A percentile compares a stretch with the other conserved stretches of the same genome.
These are phyloP conservation scores for Botrytis galanthina DNA, from an alignment of 2,329 filamentous ascomycete genomes.

Conservation along the genomic window DNA sequence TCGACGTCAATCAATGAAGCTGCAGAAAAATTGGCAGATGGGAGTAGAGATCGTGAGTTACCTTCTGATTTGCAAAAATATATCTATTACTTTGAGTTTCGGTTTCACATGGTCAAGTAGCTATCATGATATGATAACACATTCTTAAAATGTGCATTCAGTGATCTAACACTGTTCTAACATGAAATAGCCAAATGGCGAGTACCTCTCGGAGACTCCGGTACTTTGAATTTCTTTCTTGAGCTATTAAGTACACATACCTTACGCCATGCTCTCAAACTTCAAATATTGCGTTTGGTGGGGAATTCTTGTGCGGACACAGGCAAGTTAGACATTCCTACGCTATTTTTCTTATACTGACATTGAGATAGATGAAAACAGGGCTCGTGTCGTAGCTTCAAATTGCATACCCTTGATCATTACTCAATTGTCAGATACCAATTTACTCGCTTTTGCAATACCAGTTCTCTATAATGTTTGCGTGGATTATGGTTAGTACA, in stretches of 20 bases:
- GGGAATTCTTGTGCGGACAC: constrained; percentile 64
- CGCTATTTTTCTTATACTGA: constrained; percentile 17
- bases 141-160: not conserved
- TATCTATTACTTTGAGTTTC: not conserved
- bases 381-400: constrained; percentile 52
- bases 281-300: constrained; percentile 56
- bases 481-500: constrained; percentile 57
- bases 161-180: not conserved
- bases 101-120: constrained; percentile 14
- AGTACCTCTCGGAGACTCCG: constrained; percentile 55
- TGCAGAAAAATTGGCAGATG: constrained; percentile 54
- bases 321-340: constrained; percentile 39
- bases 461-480: constrained; percentile 62
- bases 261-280: constrained; percentile 40
- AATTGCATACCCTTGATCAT: constrained; percentile 50
- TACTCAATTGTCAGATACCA: constrained; percentile 46
- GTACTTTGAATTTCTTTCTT: constrained; percentile 56
- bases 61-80: constrained; percentile 4
- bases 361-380: constrained; percentile 52
- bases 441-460: constrained; percentile 52
- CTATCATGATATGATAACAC: not conserved
- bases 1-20: constrained; percentile 46
- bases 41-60: constrained; percentile 53
- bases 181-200: constrained; percentile 52
- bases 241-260: constrained; percentile 42